Evolutionary conservation across 2,329 filamentous ascomycete species (phyloP).

Genomic region (Penicillium sp.): DNA sequence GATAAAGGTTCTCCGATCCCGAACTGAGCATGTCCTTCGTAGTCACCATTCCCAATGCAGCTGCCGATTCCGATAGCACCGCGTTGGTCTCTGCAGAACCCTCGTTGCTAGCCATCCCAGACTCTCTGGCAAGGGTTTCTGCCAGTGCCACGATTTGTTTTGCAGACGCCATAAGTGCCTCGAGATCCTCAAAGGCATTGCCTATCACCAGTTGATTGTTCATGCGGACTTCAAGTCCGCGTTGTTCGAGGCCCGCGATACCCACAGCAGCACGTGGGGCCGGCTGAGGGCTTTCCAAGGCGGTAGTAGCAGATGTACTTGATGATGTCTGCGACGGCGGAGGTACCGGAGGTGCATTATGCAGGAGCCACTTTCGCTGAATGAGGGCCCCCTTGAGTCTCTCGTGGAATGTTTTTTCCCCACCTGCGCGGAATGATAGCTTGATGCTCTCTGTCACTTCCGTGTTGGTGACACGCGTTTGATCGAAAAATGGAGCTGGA

Average conservation of each 20-base stretch:
- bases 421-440: slow-evolving; percentile 84
- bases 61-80: slow-evolving; percentile 76
- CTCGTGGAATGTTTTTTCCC: slow-evolving; percentile 87
- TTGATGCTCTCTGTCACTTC: slow-evolving; percentile 77
- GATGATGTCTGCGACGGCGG: slow-evolving; percentile 49
- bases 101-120: slow-evolving; percentile 56
- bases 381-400: slow-evolving; percentile 82
- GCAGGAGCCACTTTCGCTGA: slow-evolving; percentile 92
- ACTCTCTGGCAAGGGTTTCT: slow-evolving; percentile 76
- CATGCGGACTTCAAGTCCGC: slow-evolving; percentile 78
- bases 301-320: slow-evolving; percentile 25
- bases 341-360: slow-evolving; percentile 84
- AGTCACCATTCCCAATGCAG: slow-evolving; percentile 81
- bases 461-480: slow-evolving; percentile 47
- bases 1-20: slow-evolving; percentile 79
- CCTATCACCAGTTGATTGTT: slow-evolving; percentile 94
- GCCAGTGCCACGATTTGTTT: slow-evolving; percentile 94
- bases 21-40: slow-evolving; percentile 90
- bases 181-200: slow-evolving; percentile 90
- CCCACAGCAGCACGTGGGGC: slow-evolving; percentile 62
- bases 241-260: slow-evolving; percentile 87
- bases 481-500: slow-evolving; percentile 67
- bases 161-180: slow-evolving; percentile 94
- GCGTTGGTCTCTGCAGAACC: slow-evolving; percentile 68
- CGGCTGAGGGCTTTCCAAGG: slow-evolving; percentile 24